Percentiles rank a stretch among this genome's conserved stretches.
Evolutionary conservation across 352 stramenopile genomes (phyloP).

Genomic region (Phytophthora rubi): DNA sequence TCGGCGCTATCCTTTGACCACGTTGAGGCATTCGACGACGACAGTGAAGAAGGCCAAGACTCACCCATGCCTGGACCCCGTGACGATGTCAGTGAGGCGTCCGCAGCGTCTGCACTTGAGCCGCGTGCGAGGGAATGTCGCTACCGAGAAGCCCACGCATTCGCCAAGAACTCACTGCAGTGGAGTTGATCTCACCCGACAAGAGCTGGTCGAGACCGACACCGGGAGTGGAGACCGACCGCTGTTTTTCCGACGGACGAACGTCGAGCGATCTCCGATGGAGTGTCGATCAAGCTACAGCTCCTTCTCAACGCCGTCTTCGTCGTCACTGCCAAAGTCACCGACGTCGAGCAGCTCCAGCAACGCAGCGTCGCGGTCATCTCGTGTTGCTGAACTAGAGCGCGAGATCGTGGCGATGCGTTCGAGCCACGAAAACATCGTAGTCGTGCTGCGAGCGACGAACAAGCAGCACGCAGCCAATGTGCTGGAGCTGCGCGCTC

Average conservation of each 20-base stretch:
- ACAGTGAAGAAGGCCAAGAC: slow-evolving; percentile 6
- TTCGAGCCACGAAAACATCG: slow-evolving; percentile 75
- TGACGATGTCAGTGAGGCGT: slow-evolving; percentile 24
- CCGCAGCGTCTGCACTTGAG: slow-evolving; percentile 23
- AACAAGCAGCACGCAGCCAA: slow-evolving; percentile 77
- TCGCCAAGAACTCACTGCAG: slow-evolving; percentile 33
- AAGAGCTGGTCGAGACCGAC: slow-evolving; percentile 14
- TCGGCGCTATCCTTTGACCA: slow-evolving; percentile 9
- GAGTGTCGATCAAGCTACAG: slow-evolving; percentile 47
- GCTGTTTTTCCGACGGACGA: slow-evolving; percentile 50
- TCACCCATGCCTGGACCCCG: slow-evolving; percentile 11
- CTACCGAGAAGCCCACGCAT: slow-evolving; percentile 9
- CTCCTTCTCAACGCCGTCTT: slow-evolving; percentile 23
- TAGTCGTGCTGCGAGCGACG: slow-evolving; percentile 66
- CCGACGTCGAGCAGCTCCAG: slow-evolving; percentile 6
- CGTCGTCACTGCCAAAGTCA: slow-evolving; percentile 19
- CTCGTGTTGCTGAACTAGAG: slow-evolving; percentile 61
- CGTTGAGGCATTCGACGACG: slow-evolving; percentile 5
- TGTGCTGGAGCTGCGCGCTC: slow-evolving; percentile 66
- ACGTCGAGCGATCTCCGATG: slow-evolving; percentile 38
- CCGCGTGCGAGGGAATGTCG: not conserved
- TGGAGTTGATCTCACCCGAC: slow-evolving; percentile 43
- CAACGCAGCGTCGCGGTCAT: slow-evolving; percentile 21
- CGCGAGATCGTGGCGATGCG: slow-evolving; percentile 67
- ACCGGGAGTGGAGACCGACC: slow-evolving; percentile 16